phyloP scores from a whole-genome alignment of 352 stramenopile species.

The Phytophthora meadii region DNA sequence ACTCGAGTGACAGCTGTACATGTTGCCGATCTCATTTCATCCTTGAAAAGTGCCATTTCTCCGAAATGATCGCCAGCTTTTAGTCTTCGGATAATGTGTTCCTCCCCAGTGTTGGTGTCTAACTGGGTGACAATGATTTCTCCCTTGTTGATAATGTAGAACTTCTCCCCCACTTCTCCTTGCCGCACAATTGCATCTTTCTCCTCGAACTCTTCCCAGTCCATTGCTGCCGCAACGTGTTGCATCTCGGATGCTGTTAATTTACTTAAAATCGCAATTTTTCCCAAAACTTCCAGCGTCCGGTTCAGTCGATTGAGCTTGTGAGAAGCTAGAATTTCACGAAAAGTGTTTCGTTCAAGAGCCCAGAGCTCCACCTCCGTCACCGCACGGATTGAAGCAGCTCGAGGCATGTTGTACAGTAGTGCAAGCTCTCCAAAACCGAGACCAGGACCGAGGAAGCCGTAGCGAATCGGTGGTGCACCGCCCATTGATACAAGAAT shows the following conservation, averaged over 20 bases:
- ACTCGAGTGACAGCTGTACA: conserved; percentile 82
- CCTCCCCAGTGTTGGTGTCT: conserved; percentile 44
- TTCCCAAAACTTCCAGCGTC: conserved; percentile 59
- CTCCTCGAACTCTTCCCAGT: conserved; percentile 79
- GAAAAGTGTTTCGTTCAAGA: conserved; percentile 75
- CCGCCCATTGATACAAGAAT: conserved; percentile 70
- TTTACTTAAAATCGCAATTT: conserved; percentile 73
- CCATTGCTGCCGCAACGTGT: conserved; percentile 78
- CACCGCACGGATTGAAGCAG: conserved; percentile 90
- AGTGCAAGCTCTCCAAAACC: conserved; percentile 97
- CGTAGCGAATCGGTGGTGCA: conserved; percentile 70
- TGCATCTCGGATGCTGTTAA: conserved; percentile 71
- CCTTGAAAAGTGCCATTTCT: conserved; percentile 93
- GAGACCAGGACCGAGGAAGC: conserved; percentile 60
- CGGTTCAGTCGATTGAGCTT: conserved; percentile 72
- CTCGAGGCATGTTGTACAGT: conserved; percentile 96
- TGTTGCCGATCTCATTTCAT: conserved; percentile 92
- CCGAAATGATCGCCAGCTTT: conserved; percentile 92
- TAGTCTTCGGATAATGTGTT: conserved; percentile 67
- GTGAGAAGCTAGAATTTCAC: conserved; percentile 78
- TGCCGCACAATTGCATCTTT: conserved; percentile 70
- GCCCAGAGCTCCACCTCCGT: conserved; percentile 73
- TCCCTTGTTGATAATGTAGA: conserved; percentile 82
- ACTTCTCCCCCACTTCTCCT: conserved; percentile 78
- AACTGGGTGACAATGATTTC: conserved; percentile 76